Percentiles rank a stretch among this genome's conserved stretches.
Conservation (phyloP, 805 yeast species). For the Candida palmyrensis region DNA sequence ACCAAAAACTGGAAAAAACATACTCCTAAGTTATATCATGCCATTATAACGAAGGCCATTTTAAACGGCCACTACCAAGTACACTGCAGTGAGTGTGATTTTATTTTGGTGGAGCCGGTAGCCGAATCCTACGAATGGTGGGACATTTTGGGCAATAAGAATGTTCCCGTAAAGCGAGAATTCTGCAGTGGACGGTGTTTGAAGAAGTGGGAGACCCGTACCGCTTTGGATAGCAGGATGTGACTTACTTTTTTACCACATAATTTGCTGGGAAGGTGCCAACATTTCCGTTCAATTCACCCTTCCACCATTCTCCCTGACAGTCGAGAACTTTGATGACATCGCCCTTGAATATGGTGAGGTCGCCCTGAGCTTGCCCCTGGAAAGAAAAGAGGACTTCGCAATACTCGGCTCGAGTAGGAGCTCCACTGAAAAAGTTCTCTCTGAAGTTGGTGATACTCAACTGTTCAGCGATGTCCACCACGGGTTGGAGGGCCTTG, state of each 20-base stretch:
- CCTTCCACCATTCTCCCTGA: slow-evolving; percentile 34
- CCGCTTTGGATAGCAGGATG: background rate
- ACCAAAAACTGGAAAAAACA: slow-evolving; percentile 47
- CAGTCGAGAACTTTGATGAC: slow-evolving; percentile 30
- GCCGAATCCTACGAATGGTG: slow-evolving; percentile 66
- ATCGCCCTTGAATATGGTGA: slow-evolving; percentile 41
- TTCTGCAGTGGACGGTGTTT: slow-evolving; percentile 53
- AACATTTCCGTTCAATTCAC: slow-evolving; percentile 18
- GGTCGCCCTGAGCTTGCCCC: slow-evolving; percentile 35
- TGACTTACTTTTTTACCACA: slow-evolving; percentile 10
- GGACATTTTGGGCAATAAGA: slow-evolving; percentile 48
- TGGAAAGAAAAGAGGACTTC: slow-evolving; percentile 37
- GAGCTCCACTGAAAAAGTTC: slow-evolving; percentile 11
- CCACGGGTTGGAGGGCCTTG: slow-evolving; percentile 6
- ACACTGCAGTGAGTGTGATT: slow-evolving; percentile 47
- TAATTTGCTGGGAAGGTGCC: slow-evolving; percentile 29
- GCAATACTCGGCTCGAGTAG: slow-evolving; percentile 16
- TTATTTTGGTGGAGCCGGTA: slow-evolving; percentile 46
- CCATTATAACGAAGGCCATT: slow-evolving; percentile 46
- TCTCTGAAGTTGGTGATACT: slow-evolving; percentile 20
- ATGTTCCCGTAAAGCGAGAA: slow-evolving; percentile 48
- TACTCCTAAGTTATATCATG: slow-evolving; percentile 42
- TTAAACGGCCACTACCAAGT: slow-evolving; percentile 47
- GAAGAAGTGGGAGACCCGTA: slow-evolving; percentile 13
- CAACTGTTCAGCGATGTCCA: slow-evolving; percentile 13